phyloP scores from a whole-genome alignment of 768 basidiomycete species.

The Mycena capillaripes region DNA sequence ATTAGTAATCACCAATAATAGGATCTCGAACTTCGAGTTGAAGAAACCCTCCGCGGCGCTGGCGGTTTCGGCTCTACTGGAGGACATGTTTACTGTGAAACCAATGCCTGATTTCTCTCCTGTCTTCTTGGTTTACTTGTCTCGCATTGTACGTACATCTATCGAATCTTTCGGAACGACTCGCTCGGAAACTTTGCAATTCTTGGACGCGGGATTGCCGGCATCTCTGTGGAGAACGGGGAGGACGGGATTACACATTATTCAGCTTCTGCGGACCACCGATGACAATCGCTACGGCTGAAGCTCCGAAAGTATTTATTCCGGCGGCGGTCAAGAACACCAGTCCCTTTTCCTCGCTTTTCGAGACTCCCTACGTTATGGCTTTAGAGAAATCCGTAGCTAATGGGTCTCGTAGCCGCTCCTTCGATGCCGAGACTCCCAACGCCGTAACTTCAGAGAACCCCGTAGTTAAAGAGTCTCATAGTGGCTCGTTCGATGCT shows the following conservation, averaged over 20 bases:
- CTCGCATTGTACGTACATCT: slow-evolving; percentile 1
- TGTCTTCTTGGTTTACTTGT: slow-evolving; percentile 11
- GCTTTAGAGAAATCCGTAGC: no score
- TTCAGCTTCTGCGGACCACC: neutral
- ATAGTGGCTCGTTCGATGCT: slow-evolving; percentile 4
- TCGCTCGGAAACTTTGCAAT: no score
- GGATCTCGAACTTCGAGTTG: no score
- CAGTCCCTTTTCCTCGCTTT: neutral
- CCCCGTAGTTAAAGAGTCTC: neutral
- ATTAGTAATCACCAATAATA: slow-evolving; percentile 54
- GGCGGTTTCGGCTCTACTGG: slow-evolving; percentile 97
- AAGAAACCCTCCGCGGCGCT: slow-evolving; percentile 85
- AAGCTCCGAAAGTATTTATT: neutral
- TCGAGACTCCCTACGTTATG: slow-evolving; percentile 2
- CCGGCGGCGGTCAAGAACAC: neutral
- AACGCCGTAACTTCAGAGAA: no score
- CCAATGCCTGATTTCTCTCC: no score
- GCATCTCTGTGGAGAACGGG: no score
- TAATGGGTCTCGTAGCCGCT: no score
- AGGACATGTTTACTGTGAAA: slow-evolving; percentile 72
- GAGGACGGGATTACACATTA: no score
- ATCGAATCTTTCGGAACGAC: neutral
- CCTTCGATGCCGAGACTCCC: no score
- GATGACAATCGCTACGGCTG: neutral
- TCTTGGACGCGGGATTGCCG: neutral